Evolutionary conservation across 495 filamentous ascomycete species (phyloP).

Genomic region (Aspergillus baeticus): DNA sequence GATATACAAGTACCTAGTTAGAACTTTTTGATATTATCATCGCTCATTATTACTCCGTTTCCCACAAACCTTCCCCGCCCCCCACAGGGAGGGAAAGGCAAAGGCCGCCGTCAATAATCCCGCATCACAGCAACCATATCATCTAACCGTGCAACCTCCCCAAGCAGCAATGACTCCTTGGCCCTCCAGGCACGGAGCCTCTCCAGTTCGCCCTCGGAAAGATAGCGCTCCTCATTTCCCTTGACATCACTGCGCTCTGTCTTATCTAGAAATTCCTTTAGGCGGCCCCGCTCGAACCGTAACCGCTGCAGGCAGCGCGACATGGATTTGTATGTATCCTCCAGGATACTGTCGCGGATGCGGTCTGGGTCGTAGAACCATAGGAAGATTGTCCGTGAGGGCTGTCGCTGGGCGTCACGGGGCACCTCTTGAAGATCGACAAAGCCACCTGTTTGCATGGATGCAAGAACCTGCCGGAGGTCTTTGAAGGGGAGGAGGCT

Average conservation of each 20-base stretch:
- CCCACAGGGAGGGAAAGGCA: background rate
- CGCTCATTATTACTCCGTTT: constrained; percentile 9
- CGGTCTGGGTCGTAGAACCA: constrained; percentile 85
- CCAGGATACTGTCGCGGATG: constrained; percentile 60
- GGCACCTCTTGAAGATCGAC: constrained; percentile 92
- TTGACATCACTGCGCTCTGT: constrained; percentile 79
- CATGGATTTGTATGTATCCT: constrained; percentile 86
- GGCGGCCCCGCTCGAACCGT: constrained; percentile 64
- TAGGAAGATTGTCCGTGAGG: constrained; percentile 78
- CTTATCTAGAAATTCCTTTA: constrained; percentile 67
- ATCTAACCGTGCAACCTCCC: constrained; percentile 76
- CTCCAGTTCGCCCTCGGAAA: constrained; percentile 65
- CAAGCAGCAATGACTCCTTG: constrained; percentile 72
- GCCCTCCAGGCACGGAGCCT: constrained; percentile 65
- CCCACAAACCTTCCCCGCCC: too few species aligned
- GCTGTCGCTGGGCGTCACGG: constrained; percentile 72
- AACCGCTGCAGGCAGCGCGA: constrained; percentile 76
- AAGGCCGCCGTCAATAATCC: constrained; percentile 65
- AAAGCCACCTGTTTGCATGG: constrained; percentile 78
- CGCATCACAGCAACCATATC: constrained; percentile 77
- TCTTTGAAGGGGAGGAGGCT: constrained; percentile 77
- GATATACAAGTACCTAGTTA: too few species aligned
- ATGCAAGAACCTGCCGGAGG: constrained; percentile 73
- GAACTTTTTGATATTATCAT: constrained; percentile 7
- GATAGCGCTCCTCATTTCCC: constrained; percentile 73